Conservation (phyloP, 352 stramenopile species). For the Phytophthora tubulina region DNA sequence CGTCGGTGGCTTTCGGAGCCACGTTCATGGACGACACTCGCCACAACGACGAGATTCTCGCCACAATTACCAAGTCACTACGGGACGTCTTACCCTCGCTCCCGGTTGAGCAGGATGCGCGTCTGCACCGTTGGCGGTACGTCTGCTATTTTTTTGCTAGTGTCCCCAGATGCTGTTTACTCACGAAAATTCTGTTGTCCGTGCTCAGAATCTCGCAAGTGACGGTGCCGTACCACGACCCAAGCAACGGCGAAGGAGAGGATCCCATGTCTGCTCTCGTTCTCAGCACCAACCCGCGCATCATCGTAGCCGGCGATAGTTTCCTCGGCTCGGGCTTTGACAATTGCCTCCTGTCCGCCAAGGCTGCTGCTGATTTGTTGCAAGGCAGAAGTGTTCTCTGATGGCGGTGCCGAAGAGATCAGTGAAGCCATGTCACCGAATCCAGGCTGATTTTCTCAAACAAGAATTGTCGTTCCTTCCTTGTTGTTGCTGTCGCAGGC, state of each 20-base stretch:
- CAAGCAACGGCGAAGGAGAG: conserved; percentile 19
- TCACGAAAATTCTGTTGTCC: conserved; percentile 7
- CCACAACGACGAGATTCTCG: conserved; percentile 64
- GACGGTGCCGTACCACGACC: conserved; percentile 51
- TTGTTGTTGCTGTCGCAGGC: conserved; percentile 3
- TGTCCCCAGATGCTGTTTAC: conserved; percentile 2
- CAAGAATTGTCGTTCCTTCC: conserved; percentile 8
- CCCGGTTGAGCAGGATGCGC: conserved; percentile 50
- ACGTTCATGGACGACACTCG: conserved; percentile 68
- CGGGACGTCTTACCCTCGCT: conserved; percentile 67
- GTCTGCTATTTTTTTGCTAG: conserved; percentile 1
- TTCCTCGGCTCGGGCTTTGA: conserved; percentile 80
- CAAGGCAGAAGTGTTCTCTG: conserved; percentile 49
- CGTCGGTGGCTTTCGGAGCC: conserved; percentile 66
- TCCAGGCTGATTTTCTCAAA: conserved; percentile 21
- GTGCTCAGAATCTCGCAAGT: conserved; percentile 74
- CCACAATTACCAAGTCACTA: conserved; percentile 57
- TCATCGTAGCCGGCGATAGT: conserved; percentile 72
- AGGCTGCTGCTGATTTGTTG: conserved; percentile 46
- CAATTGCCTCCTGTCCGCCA: conserved; percentile 75
- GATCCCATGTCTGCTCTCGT: conserved; percentile 40
- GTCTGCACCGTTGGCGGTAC: conserved; percentile 78
- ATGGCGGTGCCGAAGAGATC: conserved; percentile 12
- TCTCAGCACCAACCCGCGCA: conserved; percentile 59
- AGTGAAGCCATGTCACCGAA: conserved; percentile 26